These are phyloP conservation scores for Claviceps sp. DNA, from an alignment of 2,329 filamentous ascomycete genomes.

Conservation along the genomic window DNA sequence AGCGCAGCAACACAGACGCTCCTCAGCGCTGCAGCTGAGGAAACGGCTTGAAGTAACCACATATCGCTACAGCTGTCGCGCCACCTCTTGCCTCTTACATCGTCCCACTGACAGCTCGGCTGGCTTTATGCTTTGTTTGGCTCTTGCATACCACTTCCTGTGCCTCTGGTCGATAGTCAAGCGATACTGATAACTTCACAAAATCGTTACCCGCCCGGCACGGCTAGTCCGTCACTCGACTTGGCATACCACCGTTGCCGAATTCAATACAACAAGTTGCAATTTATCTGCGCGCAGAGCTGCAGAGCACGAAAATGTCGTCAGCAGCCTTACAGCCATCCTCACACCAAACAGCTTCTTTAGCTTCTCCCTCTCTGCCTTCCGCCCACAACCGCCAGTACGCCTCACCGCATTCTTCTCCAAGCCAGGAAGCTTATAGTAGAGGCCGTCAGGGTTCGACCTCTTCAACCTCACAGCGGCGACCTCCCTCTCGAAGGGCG, in stretches of 20 bases:
- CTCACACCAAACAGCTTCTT: conserved; percentile 39
- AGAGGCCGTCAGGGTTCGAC: conserved; percentile 37
- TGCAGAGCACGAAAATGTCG: conserved; percentile 21
- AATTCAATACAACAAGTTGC: conserved; percentile 4
- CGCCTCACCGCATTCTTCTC: conserved; percentile 36
- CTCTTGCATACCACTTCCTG: neutral
- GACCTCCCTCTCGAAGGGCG: conserved; percentile 37
- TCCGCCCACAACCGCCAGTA: conserved; percentile 38
- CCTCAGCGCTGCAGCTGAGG: conserved; percentile 4
- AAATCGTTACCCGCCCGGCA: neutral
- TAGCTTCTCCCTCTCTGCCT: conserved; percentile 35
- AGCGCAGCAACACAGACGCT: conserved; percentile 3
- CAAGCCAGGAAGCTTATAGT: conserved; percentile 38
- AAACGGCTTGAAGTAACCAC: conserved; percentile 2
- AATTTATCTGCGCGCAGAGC: neutral
- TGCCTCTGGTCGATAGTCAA: neutral
- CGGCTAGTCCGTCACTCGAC: neutral
- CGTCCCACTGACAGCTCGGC: neutral
- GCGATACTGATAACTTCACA: neutral
- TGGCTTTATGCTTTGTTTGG: neutral
- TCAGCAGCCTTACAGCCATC: conserved; percentile 50
- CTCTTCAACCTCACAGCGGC: conserved; percentile 39
- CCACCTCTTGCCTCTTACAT: conserved; percentile 1
- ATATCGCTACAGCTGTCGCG: neutral
- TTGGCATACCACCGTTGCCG: neutral